These are phyloP conservation scores for Pneumocystis murina DNA, from an alignment of 1,139 yeast genomes.

Conservation along the genomic window DNA sequence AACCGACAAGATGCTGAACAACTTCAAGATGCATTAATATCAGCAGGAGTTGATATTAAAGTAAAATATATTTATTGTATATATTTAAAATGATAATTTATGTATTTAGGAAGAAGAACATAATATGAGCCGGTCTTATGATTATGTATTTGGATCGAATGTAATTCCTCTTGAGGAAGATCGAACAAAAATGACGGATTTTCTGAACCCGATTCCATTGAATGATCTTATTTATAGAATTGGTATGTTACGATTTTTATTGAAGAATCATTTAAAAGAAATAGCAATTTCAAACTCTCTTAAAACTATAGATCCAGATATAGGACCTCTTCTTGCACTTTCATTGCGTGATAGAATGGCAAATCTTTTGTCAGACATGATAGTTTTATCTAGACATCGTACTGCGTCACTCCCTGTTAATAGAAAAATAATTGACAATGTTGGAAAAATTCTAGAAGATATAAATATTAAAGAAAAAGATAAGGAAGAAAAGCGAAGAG, in stretches of 20 bases:
- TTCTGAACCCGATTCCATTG: not conserved
- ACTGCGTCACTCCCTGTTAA: slow-evolving; percentile 8
- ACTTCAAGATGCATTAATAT: slow-evolving; percentile 5
- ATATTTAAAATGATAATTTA: not conserved
- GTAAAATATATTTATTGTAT: not conserved
- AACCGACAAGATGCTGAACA: slow-evolving; percentile 6
- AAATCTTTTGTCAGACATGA: slow-evolving; percentile 5
- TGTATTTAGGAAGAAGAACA: not conserved
- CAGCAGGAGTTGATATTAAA: slow-evolving; percentile 4
- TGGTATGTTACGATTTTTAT: not conserved
- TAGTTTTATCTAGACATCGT: slow-evolving; percentile 8
- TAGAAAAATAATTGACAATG: slow-evolving; percentile 7
- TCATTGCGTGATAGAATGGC: slow-evolving; percentile 8
- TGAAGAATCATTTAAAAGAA: not conserved
- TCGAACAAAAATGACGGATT: not conserved
- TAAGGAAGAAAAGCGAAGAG: slow-evolving; percentile 8
- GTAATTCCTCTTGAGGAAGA: not conserved
- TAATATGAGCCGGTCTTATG: not conserved
- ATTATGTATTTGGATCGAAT: not conserved
- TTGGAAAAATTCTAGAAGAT: slow-evolving; percentile 6
- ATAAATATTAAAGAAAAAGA: slow-evolving; percentile 6
- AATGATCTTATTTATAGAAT: not conserved
- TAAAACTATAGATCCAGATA: not conserved
- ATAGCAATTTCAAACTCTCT: not conserved
- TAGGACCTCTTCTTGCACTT: slow-evolving; percentile 4